phyloP scores from a whole-genome alignment of 2,329 filamentous ascomycete genomes.

The Dichotomopilus funicola region DNA sequence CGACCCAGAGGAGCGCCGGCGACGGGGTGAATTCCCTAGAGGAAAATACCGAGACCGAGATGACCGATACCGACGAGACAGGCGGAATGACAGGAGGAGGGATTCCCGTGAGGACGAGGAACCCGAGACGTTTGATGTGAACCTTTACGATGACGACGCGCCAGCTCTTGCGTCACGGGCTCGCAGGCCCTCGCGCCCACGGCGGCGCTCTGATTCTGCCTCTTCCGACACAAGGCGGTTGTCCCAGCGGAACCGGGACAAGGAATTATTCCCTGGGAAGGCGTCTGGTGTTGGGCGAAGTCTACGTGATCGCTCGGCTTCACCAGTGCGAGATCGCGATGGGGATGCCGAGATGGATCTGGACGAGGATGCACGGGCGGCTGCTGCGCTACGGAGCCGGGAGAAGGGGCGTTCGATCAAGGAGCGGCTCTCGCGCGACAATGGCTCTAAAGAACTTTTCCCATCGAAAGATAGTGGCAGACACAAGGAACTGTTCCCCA shows the following conservation, averaged over 20 bases:
- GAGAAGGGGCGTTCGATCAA: slow-evolving; percentile 41
- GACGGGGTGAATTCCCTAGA: slow-evolving; percentile 45
- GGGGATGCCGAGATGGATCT: slow-evolving; percentile 31
- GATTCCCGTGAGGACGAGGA: slow-evolving; percentile 54
- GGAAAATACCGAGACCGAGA: slow-evolving; percentile 56
- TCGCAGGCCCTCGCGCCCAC: slow-evolving; percentile 15
- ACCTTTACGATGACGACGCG: slow-evolving; percentile 73
- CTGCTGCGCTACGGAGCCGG: slow-evolving; percentile 34
- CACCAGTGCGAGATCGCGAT: slow-evolving; percentile 40
- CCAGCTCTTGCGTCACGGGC: slow-evolving; percentile 30
- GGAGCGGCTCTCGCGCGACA: slow-evolving; percentile 34
- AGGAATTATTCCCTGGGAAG: slow-evolving; percentile 56
- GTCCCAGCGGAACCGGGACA: slow-evolving; percentile 40
- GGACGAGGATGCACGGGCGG: slow-evolving; percentile 27
- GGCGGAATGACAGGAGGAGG: slow-evolving; percentile 37
- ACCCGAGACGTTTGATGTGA: slow-evolving; percentile 54
- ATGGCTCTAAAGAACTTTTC: slow-evolving; percentile 52
- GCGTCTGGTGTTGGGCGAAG: slow-evolving; percentile 23
- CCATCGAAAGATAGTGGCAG: slow-evolving; percentile 36
- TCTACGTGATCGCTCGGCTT: slow-evolving; percentile 45
- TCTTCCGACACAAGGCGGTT: slow-evolving; percentile 24
- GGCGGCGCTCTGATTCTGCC: slow-evolving; percentile 24
- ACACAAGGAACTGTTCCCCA: slow-evolving; percentile 54
- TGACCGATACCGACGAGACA: slow-evolving; percentile 39
- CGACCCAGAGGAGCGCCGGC: slow-evolving; percentile 68